Evolutionary conservation across 352 stramenopile species (phyloP), one percentile per base, ranked within the genome.

Genomic region (Pythium scleroteichum): DNA sequence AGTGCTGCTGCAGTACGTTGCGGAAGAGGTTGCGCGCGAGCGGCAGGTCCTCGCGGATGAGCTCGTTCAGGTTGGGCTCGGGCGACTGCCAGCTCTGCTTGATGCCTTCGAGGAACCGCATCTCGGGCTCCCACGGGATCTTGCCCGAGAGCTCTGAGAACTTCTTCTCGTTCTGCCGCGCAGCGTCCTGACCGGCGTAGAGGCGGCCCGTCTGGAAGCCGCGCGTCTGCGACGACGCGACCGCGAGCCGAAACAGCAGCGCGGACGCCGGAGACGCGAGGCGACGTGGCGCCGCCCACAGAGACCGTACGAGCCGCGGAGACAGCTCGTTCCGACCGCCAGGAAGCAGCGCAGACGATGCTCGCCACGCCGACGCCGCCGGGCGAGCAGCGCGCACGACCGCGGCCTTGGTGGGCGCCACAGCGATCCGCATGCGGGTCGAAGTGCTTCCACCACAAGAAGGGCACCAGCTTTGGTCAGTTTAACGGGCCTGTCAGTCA

Each of bases 91-190:
- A 94, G 26, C 58, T 64, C 19, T 62, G 73, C 66, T 89, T 88
- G 27, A 91, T 46, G 23, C 66, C 69, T 20, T 79, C 63, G 33
- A 94, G 68, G 52, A 86, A 76, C 49, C 72, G 72, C 35, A 76
- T 29, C 33, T 89, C 73, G 27, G 85, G 85, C 64, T 94, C 85
- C 85, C 85, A 94, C 27, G 81, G 81, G 41, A 74, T 74, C 57
- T 93, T 93, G 19, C 83, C 83, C 29, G 81, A 91, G 29, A 91
- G 59, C 33, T 85, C 78, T 26, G 78, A 85, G 53, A 93, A 93
- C 51, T 87, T 88, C 59, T 90, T 86, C 66, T 90, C 81, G 41
- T 89, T 67, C 49, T 90, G 71, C 7, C 83, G 77, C 26, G 69
- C 63, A 29, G 70, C 83, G 66, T 90, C 83, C 66, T 92, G 83